Evolutionary conservation across 345 rosid species (phyloP).

Genomic region (Bruguiera gymnorhiza): DNA sequence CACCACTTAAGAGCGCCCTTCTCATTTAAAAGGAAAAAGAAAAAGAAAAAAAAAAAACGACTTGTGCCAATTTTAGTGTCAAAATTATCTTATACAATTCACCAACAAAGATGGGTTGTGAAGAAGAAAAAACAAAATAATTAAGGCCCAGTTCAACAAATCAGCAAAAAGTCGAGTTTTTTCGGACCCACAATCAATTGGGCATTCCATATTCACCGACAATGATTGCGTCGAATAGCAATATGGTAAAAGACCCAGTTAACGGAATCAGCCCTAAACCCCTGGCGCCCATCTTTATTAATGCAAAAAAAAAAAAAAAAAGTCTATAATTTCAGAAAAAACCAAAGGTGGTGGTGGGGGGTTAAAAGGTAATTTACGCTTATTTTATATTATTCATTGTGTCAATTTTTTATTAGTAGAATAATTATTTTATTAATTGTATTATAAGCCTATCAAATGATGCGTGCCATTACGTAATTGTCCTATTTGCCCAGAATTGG

Average conservation of each 20-base stretch:
- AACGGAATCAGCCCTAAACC: slow-evolving; percentile 18
- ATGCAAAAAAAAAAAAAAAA: too few species aligned
- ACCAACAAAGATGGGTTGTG: neutral
- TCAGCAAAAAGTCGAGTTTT: neutral
- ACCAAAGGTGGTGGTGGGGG: too few species aligned
- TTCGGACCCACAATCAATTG: neutral
- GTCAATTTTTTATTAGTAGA: too few species aligned
- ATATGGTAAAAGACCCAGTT: slow-evolving; percentile 9
- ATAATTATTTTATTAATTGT: too few species aligned
- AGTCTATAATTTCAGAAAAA: too few species aligned
- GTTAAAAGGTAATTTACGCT: too few species aligned
- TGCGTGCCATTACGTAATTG: too few species aligned
- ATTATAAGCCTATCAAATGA: too few species aligned
- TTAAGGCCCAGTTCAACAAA: slow-evolving; percentile 10
- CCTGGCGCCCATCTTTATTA: neutral
- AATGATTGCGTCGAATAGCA: neutral
- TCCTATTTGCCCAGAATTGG: too few species aligned
- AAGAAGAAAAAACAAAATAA: neutral
- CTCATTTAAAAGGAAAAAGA: neutral
- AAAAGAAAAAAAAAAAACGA: neutral
- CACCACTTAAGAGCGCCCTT: slow-evolving; percentile 28
- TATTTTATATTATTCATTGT: too few species aligned
- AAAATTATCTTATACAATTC: neutral
- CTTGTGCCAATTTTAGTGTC: neutral
- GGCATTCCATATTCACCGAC: slow-evolving; percentile 1